Evolutionary conservation across 306 rosid species (phyloP), one percentile per base, ranked within the genome.

Genomic region (Citrullus mucosospermus): DNA sequence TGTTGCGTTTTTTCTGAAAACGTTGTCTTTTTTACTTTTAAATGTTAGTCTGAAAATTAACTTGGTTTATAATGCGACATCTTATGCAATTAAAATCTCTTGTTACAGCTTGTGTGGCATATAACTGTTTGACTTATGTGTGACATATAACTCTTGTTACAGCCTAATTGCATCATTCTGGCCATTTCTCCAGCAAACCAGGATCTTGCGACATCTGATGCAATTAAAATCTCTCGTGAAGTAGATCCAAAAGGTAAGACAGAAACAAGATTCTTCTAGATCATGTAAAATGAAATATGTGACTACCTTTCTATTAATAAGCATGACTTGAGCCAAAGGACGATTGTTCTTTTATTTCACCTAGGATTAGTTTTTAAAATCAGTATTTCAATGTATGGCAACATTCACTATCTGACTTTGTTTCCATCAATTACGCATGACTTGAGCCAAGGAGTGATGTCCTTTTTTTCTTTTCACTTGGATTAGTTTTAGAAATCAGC

Each of bases 171-270:
- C 78, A 86, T 86, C 78, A 86, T 86, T 59, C 78, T 85, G 38
- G 88, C 88, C 17, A 85, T 85, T 67, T 85, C 88, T 43, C 88
- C 88, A 54, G 79, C 88, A 61, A 88, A 80, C 62, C 86, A 84
- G 67, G 84, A 87, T 69, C 81, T 88, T 76, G 82, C 86, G 32
- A 85, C 72, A 17, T 86, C 86, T 71, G 86, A 83, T 84, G 87
- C 83, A 55, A 85, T 88, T 78, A 60, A 88, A 84, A 82, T 87
- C 62, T 84, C 86, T 36, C 85, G 83, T 32, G 88, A 86, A 83
- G 88, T 86, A 6, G 88, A 86, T 70, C 86, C 88, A 3, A 83
- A 77, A 81, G 88, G 88, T 83, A 77, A 75, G 79, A 57, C 44
- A 34, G 60, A 72, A 50, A 66, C 60, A 30, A 28, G 43, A 8